A percentile compares a stretch with the other conserved stretches of the same genome.
Conservation (phyloP, 352 stramenopile genomes). For the Pythium aristosporum region DNA sequence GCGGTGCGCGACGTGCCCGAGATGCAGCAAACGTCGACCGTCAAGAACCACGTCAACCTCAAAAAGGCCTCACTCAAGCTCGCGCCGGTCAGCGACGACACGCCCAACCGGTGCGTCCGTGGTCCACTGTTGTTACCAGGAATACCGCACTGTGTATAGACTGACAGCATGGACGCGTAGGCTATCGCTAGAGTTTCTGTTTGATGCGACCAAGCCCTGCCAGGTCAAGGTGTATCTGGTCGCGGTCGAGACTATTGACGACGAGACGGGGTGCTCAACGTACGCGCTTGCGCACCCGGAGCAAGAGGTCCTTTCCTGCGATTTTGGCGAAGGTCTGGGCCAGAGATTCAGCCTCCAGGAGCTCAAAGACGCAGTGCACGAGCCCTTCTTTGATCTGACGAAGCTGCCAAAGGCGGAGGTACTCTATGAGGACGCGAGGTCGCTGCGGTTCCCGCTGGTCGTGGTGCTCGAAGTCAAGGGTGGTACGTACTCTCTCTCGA, state of each 20-base stretch:
- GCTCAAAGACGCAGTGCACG: constrained; percentile 23
- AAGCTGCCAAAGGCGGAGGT: constrained; percentile 41
- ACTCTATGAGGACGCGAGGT: constrained; percentile 37
- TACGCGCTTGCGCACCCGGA: constrained; percentile 52
- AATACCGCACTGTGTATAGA: background rate
- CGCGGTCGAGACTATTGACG: constrained; percentile 63
- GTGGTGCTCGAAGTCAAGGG: constrained; percentile 65
- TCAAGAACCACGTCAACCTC: constrained; percentile 86
- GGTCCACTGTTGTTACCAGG: background rate
- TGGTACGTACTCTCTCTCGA: constrained; percentile 25
- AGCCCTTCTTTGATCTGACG: constrained; percentile 38
- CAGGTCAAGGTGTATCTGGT: constrained; percentile 64
- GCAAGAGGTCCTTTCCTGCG: constrained; percentile 38
- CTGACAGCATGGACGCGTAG: constrained; percentile 13
- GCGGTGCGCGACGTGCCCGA: constrained; percentile 58
- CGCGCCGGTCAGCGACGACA: constrained; percentile 24
- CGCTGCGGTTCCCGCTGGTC: constrained; percentile 61
- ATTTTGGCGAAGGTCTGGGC: constrained; percentile 48
- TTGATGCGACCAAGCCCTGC: constrained; percentile 78
- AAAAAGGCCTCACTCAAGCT: constrained; percentile 80
- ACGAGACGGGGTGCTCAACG: constrained; percentile 58
- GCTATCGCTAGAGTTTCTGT: constrained; percentile 59
- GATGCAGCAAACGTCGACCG: constrained; percentile 80
- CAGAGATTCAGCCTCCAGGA: constrained; percentile 49
- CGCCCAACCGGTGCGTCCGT: constrained; percentile 17